phyloP scores from a whole-genome alignment of 2,329 filamentous ascomycete genomes.

The Hymenoscyphus repandus region DNA sequence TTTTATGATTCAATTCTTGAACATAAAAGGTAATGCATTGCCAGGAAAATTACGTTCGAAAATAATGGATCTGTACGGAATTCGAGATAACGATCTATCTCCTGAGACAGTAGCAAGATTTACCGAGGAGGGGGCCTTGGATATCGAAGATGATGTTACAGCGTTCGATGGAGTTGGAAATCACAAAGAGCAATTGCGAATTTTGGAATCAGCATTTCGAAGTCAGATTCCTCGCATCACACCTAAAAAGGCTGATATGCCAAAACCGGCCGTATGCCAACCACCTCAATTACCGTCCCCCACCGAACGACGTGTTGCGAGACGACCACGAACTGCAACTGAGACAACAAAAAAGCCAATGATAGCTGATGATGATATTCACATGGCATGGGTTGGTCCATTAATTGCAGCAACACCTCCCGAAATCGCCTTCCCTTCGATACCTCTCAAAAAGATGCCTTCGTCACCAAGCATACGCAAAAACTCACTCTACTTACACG shows the following conservation, averaged over 20 bases:
- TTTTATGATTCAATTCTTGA: conserved; percentile 24
- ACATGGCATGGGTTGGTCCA: background rate
- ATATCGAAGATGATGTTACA: conserved; percentile 13
- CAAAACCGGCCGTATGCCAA: background rate
- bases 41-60: conserved; percentile 15
- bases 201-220: conserved; percentile 13
- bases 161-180: conserved; percentile 5
- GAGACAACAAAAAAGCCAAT: background rate
- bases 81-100: conserved; percentile 19
- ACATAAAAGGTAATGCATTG: conserved; percentile 20
- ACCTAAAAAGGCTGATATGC: background rate
- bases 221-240: conserved; percentile 11
- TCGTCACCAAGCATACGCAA: too few relatives aligned
- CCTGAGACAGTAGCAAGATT: conserved; percentile 12
- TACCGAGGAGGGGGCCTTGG: background rate
- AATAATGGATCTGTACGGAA: conserved; percentile 25
- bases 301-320: background rate
- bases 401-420: background rate
- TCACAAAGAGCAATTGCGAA: conserved; percentile 8
- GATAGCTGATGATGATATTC: background rate
- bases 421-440: conserved; percentile 7
- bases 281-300: background rate
- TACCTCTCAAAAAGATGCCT: too few relatives aligned
- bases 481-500: too few relatives aligned
- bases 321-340: background rate